phyloP scores from a whole-genome alignment of 2,329 filamentous ascomycete genomes.

The Cercospora sp. region DNA sequence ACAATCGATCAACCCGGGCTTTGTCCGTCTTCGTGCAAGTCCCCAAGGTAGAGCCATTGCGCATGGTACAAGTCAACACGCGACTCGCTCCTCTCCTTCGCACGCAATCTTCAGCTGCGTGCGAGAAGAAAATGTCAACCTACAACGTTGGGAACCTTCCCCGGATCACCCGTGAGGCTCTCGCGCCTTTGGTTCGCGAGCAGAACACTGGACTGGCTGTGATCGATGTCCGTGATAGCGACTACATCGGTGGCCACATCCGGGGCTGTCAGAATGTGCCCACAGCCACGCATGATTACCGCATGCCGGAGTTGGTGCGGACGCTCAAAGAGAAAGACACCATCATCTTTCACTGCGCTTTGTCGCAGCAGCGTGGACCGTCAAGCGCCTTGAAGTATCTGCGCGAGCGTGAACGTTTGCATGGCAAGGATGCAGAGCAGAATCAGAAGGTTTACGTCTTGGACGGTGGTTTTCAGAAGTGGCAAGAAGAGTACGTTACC shows the following conservation, averaged over 20 bases:
- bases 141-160: slow-evolving; percentile 63
- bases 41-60: not conserved
- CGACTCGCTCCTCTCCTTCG: not conserved
- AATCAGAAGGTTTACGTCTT: slow-evolving; percentile 77
- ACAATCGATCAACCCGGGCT: not conserved
- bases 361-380: slow-evolving; percentile 88
- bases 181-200: slow-evolving; percentile 60
- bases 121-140: slow-evolving; percentile 20
- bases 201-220: slow-evolving; percentile 59
- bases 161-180: slow-evolving; percentile 67
- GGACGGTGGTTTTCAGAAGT: slow-evolving; percentile 79
- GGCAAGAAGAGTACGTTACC: slow-evolving; percentile 70
- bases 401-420: slow-evolving; percentile 62
- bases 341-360: slow-evolving; percentile 91
- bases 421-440: slow-evolving; percentile 39
- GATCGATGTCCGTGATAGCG: slow-evolving; percentile 86
- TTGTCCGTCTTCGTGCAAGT: not conserved
- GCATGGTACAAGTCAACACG: not conserved
- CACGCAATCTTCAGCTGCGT: not conserved
- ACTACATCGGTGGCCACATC: slow-evolving; percentile 91
- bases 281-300: slow-evolving; percentile 68
- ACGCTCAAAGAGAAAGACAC: slow-evolving; percentile 73
- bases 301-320: slow-evolving; percentile 78
- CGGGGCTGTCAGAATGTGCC: slow-evolving; percentile 73
- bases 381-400: slow-evolving; percentile 78